phyloP scores from a whole-genome alignment of 164 flowering plant species.

The Akebia trifoliata region DNA sequence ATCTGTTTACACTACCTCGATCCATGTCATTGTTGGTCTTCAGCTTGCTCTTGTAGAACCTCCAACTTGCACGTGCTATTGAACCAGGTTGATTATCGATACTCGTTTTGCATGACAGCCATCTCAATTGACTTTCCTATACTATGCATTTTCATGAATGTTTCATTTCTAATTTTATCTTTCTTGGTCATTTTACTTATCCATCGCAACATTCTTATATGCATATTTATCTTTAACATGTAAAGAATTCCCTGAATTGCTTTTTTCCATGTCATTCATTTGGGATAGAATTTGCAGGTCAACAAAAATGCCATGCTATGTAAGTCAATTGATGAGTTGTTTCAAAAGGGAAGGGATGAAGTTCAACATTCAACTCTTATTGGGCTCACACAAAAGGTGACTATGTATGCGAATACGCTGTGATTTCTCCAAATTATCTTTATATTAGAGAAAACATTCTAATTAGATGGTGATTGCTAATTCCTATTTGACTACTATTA shows the following conservation, averaged over 20 bases:
- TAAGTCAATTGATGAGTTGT: constrained; percentile 67
- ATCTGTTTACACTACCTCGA: no score
- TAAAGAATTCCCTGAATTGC: not conserved
- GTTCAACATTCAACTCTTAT: constrained; percentile 43
- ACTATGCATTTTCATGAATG: no score
- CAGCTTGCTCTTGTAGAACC: no score
- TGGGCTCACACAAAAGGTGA: constrained; percentile 61
- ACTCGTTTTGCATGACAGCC: no score
- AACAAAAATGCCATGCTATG: constrained; percentile 70
- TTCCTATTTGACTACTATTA: not conserved
- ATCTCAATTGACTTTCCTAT: no score
- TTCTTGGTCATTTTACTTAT: no score
- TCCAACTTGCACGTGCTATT: no score
- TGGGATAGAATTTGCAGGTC: constrained; percentile 43
- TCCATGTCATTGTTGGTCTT: no score
- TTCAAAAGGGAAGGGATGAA: constrained; percentile 55
- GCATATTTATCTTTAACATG: no score
- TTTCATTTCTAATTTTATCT: no score
- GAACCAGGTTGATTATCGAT: no score
- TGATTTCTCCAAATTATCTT: not conserved
- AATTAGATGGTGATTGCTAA: not conserved
- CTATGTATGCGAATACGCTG: constrained; percentile 1
- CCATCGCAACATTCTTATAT: no score
- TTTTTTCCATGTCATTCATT: not conserved
- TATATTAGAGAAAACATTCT: not conserved